Evolutionary conservation across 768 basidiomycete genomes (phyloP).

Genomic region (Boletellus sp.): DNA sequence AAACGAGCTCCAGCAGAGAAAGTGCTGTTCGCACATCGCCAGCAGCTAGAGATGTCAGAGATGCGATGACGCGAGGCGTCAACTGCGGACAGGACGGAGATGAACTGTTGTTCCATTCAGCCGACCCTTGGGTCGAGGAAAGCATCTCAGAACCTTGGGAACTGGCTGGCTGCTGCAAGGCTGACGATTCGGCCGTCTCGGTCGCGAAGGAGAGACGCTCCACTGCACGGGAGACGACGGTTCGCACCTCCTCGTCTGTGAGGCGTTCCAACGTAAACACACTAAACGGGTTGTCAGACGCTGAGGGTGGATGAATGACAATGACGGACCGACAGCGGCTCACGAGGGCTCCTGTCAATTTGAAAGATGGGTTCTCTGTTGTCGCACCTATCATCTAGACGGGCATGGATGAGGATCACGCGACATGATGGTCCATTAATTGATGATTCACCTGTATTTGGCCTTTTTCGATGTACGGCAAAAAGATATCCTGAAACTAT

Average conservation of each 20-base stretch:
- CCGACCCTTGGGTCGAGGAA: constrained; percentile 17
- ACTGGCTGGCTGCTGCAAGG: constrained; percentile 6
- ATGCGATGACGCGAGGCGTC: constrained; percentile 43
- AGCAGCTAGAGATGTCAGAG: constrained; percentile 50
- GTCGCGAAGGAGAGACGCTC: constrained; percentile 30
- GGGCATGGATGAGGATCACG: background rate
- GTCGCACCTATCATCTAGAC: constrained; percentile 73
- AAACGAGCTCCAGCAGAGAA: constrained; percentile 68
- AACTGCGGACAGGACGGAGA: constrained; percentile 36
- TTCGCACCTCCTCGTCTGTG: constrained; percentile 54
- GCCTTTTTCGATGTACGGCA: constrained; percentile 79
- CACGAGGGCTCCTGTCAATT: constrained; percentile 65
- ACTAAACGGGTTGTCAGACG: constrained; percentile 37
- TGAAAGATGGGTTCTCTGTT: constrained; percentile 89
- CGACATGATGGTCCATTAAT: background rate
- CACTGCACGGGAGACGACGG: constrained; percentile 56
- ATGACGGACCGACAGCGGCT: constrained; percentile 67
- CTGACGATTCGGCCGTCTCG: background rate
- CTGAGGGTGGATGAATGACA: background rate
- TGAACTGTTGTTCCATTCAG: constrained; percentile 14
- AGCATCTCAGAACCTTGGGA: constrained; percentile 20
- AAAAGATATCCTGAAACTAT: constrained; percentile 56
- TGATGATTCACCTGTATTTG: constrained; percentile 51
- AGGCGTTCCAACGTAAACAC: constrained; percentile 73
- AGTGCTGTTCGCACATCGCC: constrained; percentile 80